Evolutionary conservation across 768 basidiomycete species (phyloP).

Genomic region (Suillus plorans): DNA sequence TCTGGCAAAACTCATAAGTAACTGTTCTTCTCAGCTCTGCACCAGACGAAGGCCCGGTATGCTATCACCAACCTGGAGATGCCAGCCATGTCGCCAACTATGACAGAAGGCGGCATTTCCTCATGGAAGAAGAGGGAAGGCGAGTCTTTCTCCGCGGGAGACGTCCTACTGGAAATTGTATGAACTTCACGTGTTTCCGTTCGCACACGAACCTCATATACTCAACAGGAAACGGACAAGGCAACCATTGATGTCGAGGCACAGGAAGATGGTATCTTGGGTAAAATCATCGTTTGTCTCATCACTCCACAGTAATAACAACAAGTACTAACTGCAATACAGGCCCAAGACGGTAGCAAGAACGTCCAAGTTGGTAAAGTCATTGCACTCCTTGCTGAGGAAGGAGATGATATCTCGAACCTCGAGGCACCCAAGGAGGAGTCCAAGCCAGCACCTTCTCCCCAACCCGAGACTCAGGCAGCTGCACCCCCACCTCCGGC

Average conservation of each 20-base stretch:
- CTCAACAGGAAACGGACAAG: slow-evolving; percentile 82
- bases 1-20: neutral
- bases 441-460: slow-evolving; percentile 19
- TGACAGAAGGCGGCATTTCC: slow-evolving; percentile 93
- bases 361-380: slow-evolving; percentile 83
- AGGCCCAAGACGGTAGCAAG: slow-evolving; percentile 79
- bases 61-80: slow-evolving; percentile 80
- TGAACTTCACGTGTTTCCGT: slow-evolving; percentile 27
- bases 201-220: slow-evolving; percentile 4
- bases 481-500: slow-evolving; percentile 17
- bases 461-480: slow-evolving; percentile 23
- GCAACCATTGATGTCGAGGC: slow-evolving; percentile 99
- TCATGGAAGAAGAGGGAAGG: slow-evolving; percentile 90
- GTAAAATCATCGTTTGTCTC: slow-evolving; percentile 81
- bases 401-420: slow-evolving; percentile 92
- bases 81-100: slow-evolving; percentile 98
- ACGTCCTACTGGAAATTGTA: slow-evolving; percentile 89
- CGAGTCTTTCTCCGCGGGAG: slow-evolving; percentile 75
- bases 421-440: slow-evolving; percentile 61
- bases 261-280: slow-evolving; percentile 93
- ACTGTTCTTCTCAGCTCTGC: slow-evolving; percentile 35
- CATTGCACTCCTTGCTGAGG: slow-evolving; percentile 92
- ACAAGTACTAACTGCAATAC: slow-evolving; percentile 5
- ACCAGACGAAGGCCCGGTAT: slow-evolving; percentile 46
- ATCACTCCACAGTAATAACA: neutral